phyloP scores from a whole-genome alignment of 2,329 filamentous ascomycete genomes.

The Amesomyces nigricolor region DNA sequence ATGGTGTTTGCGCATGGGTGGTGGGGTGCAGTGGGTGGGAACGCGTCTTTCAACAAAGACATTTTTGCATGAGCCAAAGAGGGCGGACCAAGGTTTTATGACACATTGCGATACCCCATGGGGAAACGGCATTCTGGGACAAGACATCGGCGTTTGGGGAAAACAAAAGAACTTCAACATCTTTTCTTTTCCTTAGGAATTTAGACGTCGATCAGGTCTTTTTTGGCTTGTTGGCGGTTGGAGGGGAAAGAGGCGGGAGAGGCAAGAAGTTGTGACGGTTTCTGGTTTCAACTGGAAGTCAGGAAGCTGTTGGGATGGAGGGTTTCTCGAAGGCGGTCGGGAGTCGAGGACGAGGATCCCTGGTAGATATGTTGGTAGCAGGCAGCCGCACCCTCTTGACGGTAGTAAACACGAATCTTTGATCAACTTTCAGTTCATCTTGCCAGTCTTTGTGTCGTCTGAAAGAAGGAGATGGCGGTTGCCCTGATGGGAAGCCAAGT shows the following conservation, averaged over 20 bases:
- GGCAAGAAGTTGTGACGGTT: constrained; percentile 2
- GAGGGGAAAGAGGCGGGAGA: constrained; percentile 10
- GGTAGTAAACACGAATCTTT: not conserved
- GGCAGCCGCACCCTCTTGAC: not conserved
- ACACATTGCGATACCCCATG: constrained; percentile 31
- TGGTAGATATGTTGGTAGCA: not conserved
- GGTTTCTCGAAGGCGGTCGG: not conserved
- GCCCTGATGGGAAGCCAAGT: too few relatives aligned
- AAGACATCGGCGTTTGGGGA: constrained; percentile 31
- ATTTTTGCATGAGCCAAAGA: constrained; percentile 28
- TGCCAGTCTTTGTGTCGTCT: too few relatives aligned
- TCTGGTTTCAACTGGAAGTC: not conserved
- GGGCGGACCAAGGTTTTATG: constrained; percentile 22
- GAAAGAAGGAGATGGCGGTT: too few relatives aligned
- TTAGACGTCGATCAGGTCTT: constrained; percentile 26
- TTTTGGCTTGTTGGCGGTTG: constrained; percentile 22
- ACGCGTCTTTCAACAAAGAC: constrained; percentile 36
- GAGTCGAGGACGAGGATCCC: too few relatives aligned
- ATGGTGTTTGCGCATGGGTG: constrained; percentile 10
- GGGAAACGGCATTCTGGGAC: constrained; percentile 28
- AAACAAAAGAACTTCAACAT: constrained; percentile 35
- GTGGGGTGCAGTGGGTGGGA: not conserved
- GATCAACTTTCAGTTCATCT: not conserved
- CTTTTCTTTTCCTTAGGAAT: constrained; percentile 31
- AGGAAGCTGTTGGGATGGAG: not conserved